Conservation (phyloP, 331 rosid species). For the Dryas integrifolia region DNA sequence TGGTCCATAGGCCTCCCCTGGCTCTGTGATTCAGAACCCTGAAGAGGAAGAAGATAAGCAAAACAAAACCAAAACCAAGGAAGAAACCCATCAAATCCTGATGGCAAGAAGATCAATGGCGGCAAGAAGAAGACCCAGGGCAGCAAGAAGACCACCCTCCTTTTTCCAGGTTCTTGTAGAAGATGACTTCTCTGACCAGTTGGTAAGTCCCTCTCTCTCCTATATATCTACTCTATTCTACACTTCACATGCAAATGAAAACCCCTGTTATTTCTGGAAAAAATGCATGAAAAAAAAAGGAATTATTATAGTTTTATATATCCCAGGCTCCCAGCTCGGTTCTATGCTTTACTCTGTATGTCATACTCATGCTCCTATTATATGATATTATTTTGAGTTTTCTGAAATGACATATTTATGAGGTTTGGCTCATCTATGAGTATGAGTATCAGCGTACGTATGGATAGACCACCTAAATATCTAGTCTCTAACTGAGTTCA, state of each 20-base stretch:
- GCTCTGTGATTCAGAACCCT: not conserved
- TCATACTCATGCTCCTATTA: too few relatives aligned
- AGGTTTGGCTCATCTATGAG: too few relatives aligned
- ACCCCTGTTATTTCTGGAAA: not conserved
- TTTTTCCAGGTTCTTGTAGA: not conserved
- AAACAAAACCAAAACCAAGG: too few relatives aligned
- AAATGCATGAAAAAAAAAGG: too few relatives aligned
- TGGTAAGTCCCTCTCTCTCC: not conserved
- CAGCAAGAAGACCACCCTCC: not conserved
- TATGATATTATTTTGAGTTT: too few relatives aligned
- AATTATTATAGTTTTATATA: too few relatives aligned
- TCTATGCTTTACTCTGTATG: not conserved
- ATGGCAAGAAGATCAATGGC: not conserved
- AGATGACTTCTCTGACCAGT: not conserved
- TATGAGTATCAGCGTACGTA: too few relatives aligned
- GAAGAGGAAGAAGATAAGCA: not conserved
- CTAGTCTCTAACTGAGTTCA: not conserved
- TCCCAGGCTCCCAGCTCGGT: not conserved
- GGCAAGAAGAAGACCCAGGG: too few relatives aligned
- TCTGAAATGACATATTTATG: too few relatives aligned
- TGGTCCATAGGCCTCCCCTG: too few relatives aligned
- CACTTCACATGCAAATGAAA: not conserved
- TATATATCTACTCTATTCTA: not conserved
- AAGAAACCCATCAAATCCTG: not conserved
- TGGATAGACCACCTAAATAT: too few relatives aligned